Base-by-base conservation (phyloP, 73 alveolate genomes). In the Paramecium sexaurelia region DNA sequence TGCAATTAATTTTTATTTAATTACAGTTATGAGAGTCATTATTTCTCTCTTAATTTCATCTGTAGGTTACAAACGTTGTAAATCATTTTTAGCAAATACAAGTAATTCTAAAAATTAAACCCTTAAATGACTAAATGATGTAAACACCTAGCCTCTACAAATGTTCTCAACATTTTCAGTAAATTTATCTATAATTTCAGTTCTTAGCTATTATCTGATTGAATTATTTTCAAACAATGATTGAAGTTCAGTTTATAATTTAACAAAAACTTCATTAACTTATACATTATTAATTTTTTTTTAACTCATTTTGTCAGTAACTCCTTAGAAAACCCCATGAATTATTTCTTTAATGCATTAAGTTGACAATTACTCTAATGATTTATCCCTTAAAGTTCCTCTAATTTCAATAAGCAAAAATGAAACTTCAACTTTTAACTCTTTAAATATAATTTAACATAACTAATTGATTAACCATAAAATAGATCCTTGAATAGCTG, bases 61-160 rank as follows among this genome's bases (percentile, higher is more conserved):
- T 11, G 22, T 37, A 29, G 55, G 35, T 15, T 73, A 35, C 57
- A 73, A 29, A 29, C 45, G 39, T 33, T 73, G 35, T 73, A 73
- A 73, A 73, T 73, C 87, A 73, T 73, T 73, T 73, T 73, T 73
- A 19, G 87, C 87, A 73, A 20, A 86, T 5, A 61, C 85, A 19
- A 86, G 57, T 11, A 86, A 37, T 33, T 86, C 85, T 32, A 86
- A 40, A 66, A 61, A 86, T 86, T 86, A 55, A 32, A 61, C 55
- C 22, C 93, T 71, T 61, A 86, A 66, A 61, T 86, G 83, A n/a
- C 87, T 86, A 75, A 86, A 86, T 9, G 87, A 86, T 17, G 83
- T 86, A 61, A 86, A 75, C 10, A 61, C 93, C 47, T 86, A 40
- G 11, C 93, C 93, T 86, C 93, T 86, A 51, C 93, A 86, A 4